Conservation (phyloP, 2,329 filamentous ascomycete genomes). For the Leptographium galeiforme region DNA sequence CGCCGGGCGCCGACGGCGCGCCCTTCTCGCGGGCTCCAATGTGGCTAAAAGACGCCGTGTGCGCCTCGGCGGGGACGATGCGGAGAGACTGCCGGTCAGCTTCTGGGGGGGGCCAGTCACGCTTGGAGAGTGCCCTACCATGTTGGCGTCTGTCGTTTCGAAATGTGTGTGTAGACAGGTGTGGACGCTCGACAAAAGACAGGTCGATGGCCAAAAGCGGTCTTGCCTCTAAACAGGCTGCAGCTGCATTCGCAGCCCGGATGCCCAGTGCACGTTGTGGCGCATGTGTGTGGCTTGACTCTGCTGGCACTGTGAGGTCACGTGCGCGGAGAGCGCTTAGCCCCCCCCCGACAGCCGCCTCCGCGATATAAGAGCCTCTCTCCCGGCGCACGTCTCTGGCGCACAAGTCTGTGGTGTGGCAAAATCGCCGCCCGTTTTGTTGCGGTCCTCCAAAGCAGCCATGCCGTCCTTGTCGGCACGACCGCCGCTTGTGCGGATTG, state of each 20-base stretch:
- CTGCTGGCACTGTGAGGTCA: neutral
- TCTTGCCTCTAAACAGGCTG: no score
- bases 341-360: neutral
- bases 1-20: conserved; percentile 81
- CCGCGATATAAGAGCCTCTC: no score
- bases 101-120: no score
- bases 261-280: neutral
- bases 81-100: conserved; percentile 58
- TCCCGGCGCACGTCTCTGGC: no score
- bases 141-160: neutral
- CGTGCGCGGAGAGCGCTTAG: neutral
- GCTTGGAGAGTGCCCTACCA: no score
- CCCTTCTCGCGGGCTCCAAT: conserved; percentile 40
- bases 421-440: no score
- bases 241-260: neutral
- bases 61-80: conserved; percentile 60
- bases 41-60: conserved; percentile 55
- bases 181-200: neutral
- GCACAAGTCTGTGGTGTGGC: no score
- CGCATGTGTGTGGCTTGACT: neutral
- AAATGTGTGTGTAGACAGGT: neutral
- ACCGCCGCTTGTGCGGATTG: conserved; percentile 55
- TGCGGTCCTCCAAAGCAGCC: neutral
- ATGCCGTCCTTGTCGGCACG: conserved; percentile 24
- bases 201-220: no score